Conservation (phyloP, 2,329 filamentous ascomycete genomes). For the Diplodia sapinea region DNA sequence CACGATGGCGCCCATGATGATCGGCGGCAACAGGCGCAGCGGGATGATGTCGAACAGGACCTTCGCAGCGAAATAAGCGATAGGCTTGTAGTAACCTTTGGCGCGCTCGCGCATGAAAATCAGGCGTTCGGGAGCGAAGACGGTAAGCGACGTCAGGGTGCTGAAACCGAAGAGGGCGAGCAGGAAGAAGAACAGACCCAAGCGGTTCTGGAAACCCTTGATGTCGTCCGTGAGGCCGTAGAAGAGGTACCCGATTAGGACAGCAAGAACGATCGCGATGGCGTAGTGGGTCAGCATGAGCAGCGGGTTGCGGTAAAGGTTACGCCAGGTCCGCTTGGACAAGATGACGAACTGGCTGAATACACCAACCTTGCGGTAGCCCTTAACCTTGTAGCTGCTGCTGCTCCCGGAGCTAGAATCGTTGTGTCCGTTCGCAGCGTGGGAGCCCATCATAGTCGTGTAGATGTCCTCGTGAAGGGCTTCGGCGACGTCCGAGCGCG, state of each 20-base stretch:
- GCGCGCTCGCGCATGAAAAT: conserved; percentile 92
- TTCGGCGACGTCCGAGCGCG: conserved; percentile 75
- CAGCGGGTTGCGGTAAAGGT: conserved; percentile 96
- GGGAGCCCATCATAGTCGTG: conserved; percentile 68
- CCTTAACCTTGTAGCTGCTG: conserved; percentile 68
- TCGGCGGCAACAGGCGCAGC: conserved; percentile 88
- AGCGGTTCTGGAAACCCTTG: conserved; percentile 94
- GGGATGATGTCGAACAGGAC: conserved; percentile 98
- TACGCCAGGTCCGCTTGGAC: conserved; percentile 91
- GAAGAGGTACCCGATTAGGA: conserved; percentile 93
- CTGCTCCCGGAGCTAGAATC: conserved; percentile 59
- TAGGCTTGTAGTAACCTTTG: conserved; percentile 93
- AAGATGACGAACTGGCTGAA: conserved; percentile 85
- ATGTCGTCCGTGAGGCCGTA: conserved; percentile 97
- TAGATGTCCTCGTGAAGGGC: conserved; percentile 79
- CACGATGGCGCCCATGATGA: conserved; percentile 93
- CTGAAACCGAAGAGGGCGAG: conserved; percentile 96
- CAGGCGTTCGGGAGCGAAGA: conserved; percentile 88
- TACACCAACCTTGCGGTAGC: conserved; percentile 82
- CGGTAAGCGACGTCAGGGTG: conserved; percentile 89
- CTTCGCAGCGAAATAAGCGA: conserved; percentile 94
- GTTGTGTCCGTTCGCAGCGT: conserved; percentile 69
- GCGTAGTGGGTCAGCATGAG: conserved; percentile 98
- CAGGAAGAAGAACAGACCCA: conserved; percentile 97
- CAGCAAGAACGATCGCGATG: conserved; percentile 91